These are phyloP conservation scores for Globisporangium yorkense DNA, from an alignment of 352 stramenopile genomes.

Conservation along the genomic window DNA sequence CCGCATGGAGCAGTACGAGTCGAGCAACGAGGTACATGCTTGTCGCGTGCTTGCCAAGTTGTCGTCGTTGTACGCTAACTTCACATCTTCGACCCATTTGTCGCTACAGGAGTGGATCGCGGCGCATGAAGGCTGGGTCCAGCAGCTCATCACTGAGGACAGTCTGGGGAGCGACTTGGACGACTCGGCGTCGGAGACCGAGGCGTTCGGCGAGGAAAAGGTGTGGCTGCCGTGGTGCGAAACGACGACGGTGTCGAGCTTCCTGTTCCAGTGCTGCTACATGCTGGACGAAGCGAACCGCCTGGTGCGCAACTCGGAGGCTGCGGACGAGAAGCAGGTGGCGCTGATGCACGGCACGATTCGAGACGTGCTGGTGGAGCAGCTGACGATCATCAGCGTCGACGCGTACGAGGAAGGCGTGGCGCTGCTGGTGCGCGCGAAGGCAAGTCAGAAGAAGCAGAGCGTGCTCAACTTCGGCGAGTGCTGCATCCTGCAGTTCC, in stretches of 20 bases:
- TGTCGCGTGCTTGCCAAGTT: neutral
- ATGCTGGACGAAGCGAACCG: slow-evolving; percentile 75
- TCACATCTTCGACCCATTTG: neutral
- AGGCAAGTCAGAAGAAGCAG: slow-evolving; percentile 33
- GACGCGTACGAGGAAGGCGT: slow-evolving; percentile 67
- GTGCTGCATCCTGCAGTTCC: slow-evolving; percentile 78
- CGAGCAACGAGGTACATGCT: slow-evolving; percentile 62
- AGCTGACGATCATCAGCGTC: slow-evolving; percentile 71
- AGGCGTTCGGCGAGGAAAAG: slow-evolving; percentile 53
- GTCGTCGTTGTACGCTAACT: neutral
- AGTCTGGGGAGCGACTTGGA: slow-evolving; percentile 27
- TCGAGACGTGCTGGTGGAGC: slow-evolving; percentile 65
- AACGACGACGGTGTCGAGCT: slow-evolving; percentile 75
- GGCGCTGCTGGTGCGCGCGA: slow-evolving; percentile 48
- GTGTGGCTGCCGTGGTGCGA: slow-evolving; percentile 85
- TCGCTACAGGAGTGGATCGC: slow-evolving; percentile 48
- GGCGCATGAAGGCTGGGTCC: slow-evolving; percentile 66
- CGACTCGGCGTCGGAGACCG: slow-evolving; percentile 33
- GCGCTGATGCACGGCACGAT: slow-evolving; percentile 58
- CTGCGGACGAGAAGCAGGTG: slow-evolving; percentile 37
- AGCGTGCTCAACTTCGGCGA: slow-evolving; percentile 77
- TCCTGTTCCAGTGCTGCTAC: slow-evolving; percentile 81
- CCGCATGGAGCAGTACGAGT: slow-evolving; percentile 59
- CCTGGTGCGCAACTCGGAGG: slow-evolving; percentile 39
- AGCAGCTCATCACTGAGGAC: slow-evolving; percentile 59